These are phyloP conservation scores for Tremella fuciformis DNA, from an alignment of 768 basidiomycete species.

Conservation along the genomic window DNA sequence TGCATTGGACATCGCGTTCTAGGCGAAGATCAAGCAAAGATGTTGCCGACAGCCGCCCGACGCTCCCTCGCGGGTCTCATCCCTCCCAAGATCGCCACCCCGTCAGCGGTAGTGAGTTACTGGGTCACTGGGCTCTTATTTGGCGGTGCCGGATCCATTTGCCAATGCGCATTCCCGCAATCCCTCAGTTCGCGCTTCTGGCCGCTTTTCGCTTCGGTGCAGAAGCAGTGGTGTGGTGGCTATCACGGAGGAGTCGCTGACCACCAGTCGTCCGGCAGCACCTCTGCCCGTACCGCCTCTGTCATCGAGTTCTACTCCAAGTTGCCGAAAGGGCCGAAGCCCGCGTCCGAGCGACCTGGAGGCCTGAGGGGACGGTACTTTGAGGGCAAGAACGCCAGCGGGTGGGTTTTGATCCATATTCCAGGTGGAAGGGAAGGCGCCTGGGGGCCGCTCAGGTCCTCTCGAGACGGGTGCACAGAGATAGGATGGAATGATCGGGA, in stretches of 20 bases:
- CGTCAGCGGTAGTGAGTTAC: conserved; percentile 72
- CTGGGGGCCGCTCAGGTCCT: no score
- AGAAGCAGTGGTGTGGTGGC: not conserved
- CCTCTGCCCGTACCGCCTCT: conserved; percentile 72
- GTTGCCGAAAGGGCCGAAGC: conserved; percentile 81
- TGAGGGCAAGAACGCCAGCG: conserved; percentile 73
- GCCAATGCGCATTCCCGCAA: not conserved
- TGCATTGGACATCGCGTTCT: no score
- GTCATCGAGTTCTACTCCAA: conserved; percentile 96
- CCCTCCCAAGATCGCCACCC: conserved; percentile 93
- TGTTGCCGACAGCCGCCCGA: conserved; percentile 80
- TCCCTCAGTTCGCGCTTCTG: not conserved
- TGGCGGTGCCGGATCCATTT: no score
- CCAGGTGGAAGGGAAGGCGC: no score
- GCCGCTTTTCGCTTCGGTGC: not conserved
- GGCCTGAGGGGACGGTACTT: conserved; percentile 79
- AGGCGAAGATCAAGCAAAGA: conserved; percentile 43
- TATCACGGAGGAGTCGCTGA: conserved; percentile 4
- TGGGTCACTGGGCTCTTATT: not conserved
- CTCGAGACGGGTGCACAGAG: no score
- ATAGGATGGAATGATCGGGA: no score
- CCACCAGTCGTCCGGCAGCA: conserved; percentile 66
- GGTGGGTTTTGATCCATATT: conserved; percentile 40
- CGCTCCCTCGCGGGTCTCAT: conserved; percentile 79
- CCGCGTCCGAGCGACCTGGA: conserved; percentile 57